A percentile compares a stretch with the other conserved stretches of the same genome.
Conservation (phyloP, 1,284 basidiomycete genomes). For the Sanghuangporus sanghuang region DNA sequence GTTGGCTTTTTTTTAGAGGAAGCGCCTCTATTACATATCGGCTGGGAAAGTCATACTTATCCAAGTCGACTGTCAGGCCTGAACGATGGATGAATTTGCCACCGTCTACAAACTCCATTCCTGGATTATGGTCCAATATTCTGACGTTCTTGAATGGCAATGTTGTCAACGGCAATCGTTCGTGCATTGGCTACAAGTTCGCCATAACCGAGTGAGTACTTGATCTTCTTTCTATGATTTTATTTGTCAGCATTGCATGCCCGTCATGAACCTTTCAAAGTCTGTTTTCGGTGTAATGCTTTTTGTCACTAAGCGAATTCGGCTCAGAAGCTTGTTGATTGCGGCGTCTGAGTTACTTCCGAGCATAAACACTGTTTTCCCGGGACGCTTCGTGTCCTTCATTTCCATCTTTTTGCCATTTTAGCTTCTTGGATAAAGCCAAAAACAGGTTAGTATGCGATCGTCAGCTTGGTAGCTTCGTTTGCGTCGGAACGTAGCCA, state of each 20-base stretch:
- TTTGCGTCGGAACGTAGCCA: background rate
- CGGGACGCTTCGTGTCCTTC: background rate
- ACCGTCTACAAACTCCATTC: slow-evolving; percentile 38
- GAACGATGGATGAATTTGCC: slow-evolving; percentile 51
- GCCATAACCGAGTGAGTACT: slow-evolving; percentile 59
- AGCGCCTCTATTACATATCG: slow-evolving; percentile 12
- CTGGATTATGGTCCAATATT: slow-evolving; percentile 58
- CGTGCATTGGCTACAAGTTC: slow-evolving; percentile 71
- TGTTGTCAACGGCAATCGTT: slow-evolving; percentile 49
- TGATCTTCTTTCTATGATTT: slow-evolving; percentile 4
- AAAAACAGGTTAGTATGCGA: background rate
- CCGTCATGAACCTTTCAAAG: background rate
- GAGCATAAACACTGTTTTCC: background rate
- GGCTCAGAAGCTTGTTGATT: background rate
- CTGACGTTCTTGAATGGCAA: slow-evolving; percentile 61
- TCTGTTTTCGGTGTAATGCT: background rate
- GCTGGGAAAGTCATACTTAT: background rate
- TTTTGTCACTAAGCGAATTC: background rate
- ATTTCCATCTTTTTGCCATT: background rate
- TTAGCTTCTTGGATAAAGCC: background rate
- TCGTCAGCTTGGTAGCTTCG: background rate
- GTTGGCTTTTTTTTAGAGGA: slow-evolving; percentile 18
- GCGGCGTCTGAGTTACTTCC: background rate
- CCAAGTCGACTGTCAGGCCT: slow-evolving; percentile 38
- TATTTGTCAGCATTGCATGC: background rate